Percentiles rank a stretch among this genome's conserved stretches.
Conservation (phyloP, 192 early-diverging fungal genomes). For the Linnemannia zychae region DNA sequence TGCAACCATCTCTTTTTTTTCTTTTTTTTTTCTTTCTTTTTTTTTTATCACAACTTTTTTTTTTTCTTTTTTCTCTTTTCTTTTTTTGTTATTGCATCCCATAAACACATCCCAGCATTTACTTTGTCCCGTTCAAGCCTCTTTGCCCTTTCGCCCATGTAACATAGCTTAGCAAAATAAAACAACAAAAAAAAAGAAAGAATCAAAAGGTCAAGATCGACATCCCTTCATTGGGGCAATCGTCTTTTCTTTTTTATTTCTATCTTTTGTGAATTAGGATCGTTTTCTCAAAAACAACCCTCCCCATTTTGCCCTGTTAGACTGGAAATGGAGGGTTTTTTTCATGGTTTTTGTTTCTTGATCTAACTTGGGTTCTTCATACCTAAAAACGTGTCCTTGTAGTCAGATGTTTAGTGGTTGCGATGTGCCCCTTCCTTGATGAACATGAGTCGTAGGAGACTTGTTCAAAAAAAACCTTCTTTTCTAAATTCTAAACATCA, state of each 20-base stretch:
- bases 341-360: neutral
- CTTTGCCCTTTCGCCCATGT: neutral
- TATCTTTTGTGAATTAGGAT: neutral
- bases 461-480: neutral
- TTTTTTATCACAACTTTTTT: conserved; percentile 3
- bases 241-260: neutral
- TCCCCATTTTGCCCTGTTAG: neutral
- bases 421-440: neutral
- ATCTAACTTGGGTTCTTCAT: neutral
- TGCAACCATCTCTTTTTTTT: neutral
- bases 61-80: neutral
- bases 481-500: too few relatives aligned
- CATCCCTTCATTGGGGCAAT: too few relatives aligned
- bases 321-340: neutral
- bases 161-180: conserved; percentile 8
- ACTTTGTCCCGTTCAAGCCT: too few relatives aligned
- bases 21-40: neutral
- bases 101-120: neutral
- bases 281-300: neutral
- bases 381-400: neutral
- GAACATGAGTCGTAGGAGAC: neutral
- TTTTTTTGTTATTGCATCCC: neutral
- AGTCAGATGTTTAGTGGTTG: neutral
- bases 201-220: neutral
- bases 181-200: neutral